phyloP scores from a whole-genome alignment of 1,284 basidiomycete species.

The Phlebopus sp. region DNA sequence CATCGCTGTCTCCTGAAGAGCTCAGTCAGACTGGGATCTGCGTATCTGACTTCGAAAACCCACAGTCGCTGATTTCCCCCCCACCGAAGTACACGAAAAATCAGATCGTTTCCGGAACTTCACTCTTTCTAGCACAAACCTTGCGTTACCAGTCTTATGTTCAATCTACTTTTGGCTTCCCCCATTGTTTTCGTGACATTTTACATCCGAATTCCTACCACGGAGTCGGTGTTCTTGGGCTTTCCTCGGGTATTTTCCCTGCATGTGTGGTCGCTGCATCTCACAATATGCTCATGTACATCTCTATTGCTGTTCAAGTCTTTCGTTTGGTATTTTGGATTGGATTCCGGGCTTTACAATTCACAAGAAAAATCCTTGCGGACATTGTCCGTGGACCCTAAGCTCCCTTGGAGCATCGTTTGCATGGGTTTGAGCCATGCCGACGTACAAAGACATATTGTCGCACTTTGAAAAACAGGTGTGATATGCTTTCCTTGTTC shows the following conservation, averaged over 20 bases:
- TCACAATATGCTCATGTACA: slow-evolving; percentile 37
- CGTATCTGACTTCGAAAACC: slow-evolving; percentile 39
- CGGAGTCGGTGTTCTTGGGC: slow-evolving; percentile 48
- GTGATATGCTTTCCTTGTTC: slow-evolving; percentile 4
- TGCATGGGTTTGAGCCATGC: slow-evolving; percentile 41
- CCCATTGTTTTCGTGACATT: slow-evolving; percentile 35
- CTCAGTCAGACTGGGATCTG: slow-evolving; percentile 38
- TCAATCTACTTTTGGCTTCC: slow-evolving; percentile 29
- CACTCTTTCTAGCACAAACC: slow-evolving; percentile 50
- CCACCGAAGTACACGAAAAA: slow-evolving; percentile 38
- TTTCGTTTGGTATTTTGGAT: slow-evolving; percentile 60
- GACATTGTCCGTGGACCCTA: slow-evolving; percentile 22
- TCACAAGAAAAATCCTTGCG: slow-evolving; percentile 29
- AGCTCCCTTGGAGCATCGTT: slow-evolving; percentile 52
- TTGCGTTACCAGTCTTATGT: slow-evolving; percentile 51
- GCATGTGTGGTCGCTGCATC: slow-evolving; percentile 55
- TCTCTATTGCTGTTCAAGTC: slow-evolving; percentile 46
- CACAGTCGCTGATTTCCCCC: slow-evolving; percentile 39
- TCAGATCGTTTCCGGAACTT: slow-evolving; percentile 47
- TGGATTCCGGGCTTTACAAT: slow-evolving; percentile 48
- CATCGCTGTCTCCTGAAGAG: slow-evolving; percentile 39
- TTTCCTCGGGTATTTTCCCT: slow-evolving; percentile 61
- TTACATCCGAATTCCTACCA: slow-evolving; percentile 34
- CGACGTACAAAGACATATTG: slow-evolving; percentile 38
- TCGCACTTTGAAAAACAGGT: slow-evolving; percentile 38